phyloP scores from a whole-genome alignment of 2,329 filamentous ascomycete genomes.

The Zymoseptoria pseudotritici region DNA sequence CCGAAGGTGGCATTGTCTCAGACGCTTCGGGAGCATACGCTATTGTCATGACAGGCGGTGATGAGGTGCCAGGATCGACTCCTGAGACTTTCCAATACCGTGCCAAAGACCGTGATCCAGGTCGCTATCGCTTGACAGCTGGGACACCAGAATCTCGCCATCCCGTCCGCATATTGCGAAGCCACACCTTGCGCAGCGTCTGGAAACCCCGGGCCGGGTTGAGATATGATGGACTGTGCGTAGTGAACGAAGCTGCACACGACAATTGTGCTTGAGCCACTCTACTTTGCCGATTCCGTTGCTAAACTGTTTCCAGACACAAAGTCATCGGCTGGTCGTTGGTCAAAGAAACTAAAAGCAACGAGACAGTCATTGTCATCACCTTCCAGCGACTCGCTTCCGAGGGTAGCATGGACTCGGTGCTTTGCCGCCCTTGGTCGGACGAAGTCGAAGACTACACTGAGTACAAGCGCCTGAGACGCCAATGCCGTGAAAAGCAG shows the following conservation, averaged over 20 bases:
- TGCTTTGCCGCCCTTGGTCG: slow-evolving; percentile 34
- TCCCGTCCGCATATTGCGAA: slow-evolving; percentile 39
- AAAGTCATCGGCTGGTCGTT: slow-evolving; percentile 37
- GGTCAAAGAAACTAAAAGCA: slow-evolving; percentile 20
- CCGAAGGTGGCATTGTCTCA: slow-evolving; percentile 36
- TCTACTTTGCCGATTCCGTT: background rate
- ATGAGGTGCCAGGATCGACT: slow-evolving; percentile 31
- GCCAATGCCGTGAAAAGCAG: slow-evolving; percentile 7
- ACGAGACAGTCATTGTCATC: slow-evolving; percentile 32
- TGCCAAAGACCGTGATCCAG: slow-evolving; percentile 32
- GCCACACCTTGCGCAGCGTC: slow-evolving; percentile 37
- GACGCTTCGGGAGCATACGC: slow-evolving; percentile 40
- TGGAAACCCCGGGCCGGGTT: slow-evolving; percentile 42
- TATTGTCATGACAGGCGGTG: slow-evolving; percentile 34
- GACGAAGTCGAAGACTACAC: slow-evolving; percentile 43
- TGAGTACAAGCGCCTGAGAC: slow-evolving; percentile 39
- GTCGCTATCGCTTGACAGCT: slow-evolving; percentile 38
- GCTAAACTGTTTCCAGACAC: slow-evolving; percentile 21
- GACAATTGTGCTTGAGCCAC: background rate
- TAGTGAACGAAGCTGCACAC: slow-evolving; percentile 1
- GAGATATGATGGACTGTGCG: slow-evolving; percentile 44
- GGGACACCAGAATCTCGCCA: slow-evolving; percentile 34
- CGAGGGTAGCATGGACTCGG: slow-evolving; percentile 29
- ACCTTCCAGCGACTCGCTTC: slow-evolving; percentile 30
- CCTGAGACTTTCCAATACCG: slow-evolving; percentile 37